Evolutionary conservation across 2,329 filamentous ascomycete genomes (phyloP).

Genomic region (Anthostomella pinea): DNA sequence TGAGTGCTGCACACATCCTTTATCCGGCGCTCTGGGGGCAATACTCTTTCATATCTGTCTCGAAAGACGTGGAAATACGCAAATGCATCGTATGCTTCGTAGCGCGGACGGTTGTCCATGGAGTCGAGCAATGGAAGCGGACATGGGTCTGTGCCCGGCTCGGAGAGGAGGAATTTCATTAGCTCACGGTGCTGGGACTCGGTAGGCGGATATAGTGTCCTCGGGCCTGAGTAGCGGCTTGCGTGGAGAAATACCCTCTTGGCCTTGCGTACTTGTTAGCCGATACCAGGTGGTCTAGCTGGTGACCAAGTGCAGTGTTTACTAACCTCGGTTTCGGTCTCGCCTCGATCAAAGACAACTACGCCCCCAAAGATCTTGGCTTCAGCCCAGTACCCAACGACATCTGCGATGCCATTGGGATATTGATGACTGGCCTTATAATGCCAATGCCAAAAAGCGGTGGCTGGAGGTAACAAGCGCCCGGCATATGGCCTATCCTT

Average conservation of each 20-base stretch:
- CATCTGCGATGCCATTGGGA: constrained; percentile 26
- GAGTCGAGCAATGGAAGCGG: constrained; percentile 3
- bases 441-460: constrained; percentile 26
- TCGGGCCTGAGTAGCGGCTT: constrained; percentile 13
- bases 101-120: constrained; percentile 3
- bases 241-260: constrained; percentile 23
- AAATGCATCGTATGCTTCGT: constrained; percentile 6
- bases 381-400: constrained; percentile 31
- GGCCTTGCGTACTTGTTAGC: constrained; percentile 5
- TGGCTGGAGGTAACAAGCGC: constrained; percentile 13
- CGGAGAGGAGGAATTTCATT: constrained; percentile 20
- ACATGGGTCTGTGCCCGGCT: neutral
- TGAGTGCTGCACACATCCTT: neutral
- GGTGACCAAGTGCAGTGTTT: neutral
- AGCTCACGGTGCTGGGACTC: constrained; percentile 21
- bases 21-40: constrained; percentile 2
- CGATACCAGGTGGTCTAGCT: neutral
- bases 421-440: constrained; percentile 29
- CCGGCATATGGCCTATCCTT: constrained; percentile 10
- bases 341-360: constrained; percentile 24
- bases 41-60: constrained; percentile 3
- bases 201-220: constrained; percentile 24
- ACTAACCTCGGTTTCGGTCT: constrained; percentile 4
- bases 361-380: constrained; percentile 28
- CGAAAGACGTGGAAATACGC: constrained; percentile 9